Evolutionary conservation across 352 stramenopile genomes (phyloP).

Genomic region (Phytophthora cryptogea): DNA sequence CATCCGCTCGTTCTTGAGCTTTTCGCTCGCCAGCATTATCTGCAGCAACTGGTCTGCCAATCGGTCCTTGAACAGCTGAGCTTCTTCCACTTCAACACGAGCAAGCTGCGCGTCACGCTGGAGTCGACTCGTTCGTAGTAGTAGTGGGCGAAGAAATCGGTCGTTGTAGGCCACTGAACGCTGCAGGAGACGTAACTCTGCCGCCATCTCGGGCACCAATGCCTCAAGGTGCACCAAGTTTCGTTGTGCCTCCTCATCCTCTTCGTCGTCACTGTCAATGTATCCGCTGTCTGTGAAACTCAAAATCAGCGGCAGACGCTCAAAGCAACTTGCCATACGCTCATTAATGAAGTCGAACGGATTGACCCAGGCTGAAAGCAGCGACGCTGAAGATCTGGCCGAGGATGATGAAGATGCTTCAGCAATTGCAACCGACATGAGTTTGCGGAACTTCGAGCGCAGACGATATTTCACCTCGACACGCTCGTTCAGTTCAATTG

Average conservation of each 20-base stretch:
- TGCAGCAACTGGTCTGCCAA: slow-evolving; percentile 80
- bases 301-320: slow-evolving; percentile 44
- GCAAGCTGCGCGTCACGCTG: slow-evolving; percentile 60
- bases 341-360: slow-evolving; percentile 69
- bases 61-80: slow-evolving; percentile 74
- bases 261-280: slow-evolving; percentile 47
- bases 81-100: slow-evolving; percentile 71
- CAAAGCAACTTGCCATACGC: slow-evolving; percentile 64
- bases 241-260: slow-evolving; percentile 47
- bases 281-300: slow-evolving; percentile 27
- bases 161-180: slow-evolving; percentile 53
- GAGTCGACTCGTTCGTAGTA: slow-evolving; percentile 40
- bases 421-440: slow-evolving; percentile 48
- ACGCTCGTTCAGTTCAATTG: slow-evolving; percentile 69
- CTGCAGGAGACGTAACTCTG: slow-evolving; percentile 53
- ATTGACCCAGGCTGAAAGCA: slow-evolving; percentile 34
- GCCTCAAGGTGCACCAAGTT: slow-evolving; percentile 71
- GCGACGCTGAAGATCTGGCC: slow-evolving; percentile 23
- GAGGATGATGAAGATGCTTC: slow-evolving; percentile 51
- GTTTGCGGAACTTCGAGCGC: slow-evolving; percentile 49
- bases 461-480: slow-evolving; percentile 46
- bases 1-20: slow-evolving; percentile 76
- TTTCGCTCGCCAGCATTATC: slow-evolving; percentile 66
- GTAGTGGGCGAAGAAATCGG: slow-evolving; percentile 39
- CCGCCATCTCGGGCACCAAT: slow-evolving; percentile 58